Percentiles rank a stretch among this genome's conserved stretches.
Conservation (phyloP, 306 rosid genomes). For the Glycine tomentella region DNA sequence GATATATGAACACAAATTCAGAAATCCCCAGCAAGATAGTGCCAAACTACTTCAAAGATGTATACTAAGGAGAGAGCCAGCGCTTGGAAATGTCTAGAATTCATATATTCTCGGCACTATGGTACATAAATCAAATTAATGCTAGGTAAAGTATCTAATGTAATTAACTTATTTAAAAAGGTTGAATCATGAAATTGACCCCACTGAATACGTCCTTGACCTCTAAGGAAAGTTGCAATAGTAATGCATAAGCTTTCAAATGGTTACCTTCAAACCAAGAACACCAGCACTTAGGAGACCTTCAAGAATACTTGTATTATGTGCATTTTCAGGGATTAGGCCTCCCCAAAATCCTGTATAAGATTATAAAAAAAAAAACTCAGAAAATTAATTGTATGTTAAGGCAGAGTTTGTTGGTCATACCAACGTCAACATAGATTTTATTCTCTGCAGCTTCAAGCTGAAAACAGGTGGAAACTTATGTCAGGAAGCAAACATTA, state of each 20-base stretch:
- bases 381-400: slow-evolving; percentile 38
- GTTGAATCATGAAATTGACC: background rate
- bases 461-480: slow-evolving; percentile 50
- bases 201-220: background rate
- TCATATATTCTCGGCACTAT: background rate
- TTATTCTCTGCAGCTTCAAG: slow-evolving; percentile 74
- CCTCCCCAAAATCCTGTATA: slow-evolving; percentile 98
- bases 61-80: background rate
- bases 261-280: slow-evolving; percentile 89
- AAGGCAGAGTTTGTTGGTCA: slow-evolving; percentile 42
- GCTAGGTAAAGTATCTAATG: background rate
- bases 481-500: slow-evolving; percentile 35
- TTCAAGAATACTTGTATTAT: slow-evolving; percentile 74
- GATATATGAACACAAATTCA: slow-evolving; percentile 11
- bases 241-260: slow-evolving; percentile 32
- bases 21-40: background rate
- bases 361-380: background rate
- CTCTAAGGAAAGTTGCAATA: slow-evolving; percentile 24
- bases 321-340: slow-evolving; percentile 92
- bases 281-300: slow-evolving; percentile 86
- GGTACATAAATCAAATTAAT: background rate
- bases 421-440: slow-evolving; percentile 91
- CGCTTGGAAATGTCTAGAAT: background rate
- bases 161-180: background rate
- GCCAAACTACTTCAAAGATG: background rate